Evolutionary conservation across 2,329 filamentous ascomycete genomes (phyloP).

Genomic region (Anthostomella pinea): DNA sequence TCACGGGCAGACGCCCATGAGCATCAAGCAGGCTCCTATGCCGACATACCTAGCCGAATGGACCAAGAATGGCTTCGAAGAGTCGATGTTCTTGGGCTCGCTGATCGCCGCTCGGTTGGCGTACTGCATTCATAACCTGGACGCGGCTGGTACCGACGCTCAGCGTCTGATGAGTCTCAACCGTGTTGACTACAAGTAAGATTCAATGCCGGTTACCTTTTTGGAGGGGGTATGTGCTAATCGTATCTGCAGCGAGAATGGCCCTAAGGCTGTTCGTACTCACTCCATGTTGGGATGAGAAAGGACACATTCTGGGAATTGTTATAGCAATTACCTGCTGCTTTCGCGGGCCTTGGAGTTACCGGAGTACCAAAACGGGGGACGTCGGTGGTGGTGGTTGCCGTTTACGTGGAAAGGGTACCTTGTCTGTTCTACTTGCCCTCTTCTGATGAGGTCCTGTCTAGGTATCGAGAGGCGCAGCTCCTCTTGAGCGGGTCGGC

Average conservation of each 20-base stretch:
- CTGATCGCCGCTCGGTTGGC: slow-evolving; percentile 72
- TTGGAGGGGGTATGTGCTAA: slow-evolving; percentile 3
- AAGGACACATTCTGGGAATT: neutral
- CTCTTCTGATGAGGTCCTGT: too few species aligned
- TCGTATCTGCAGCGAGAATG: slow-evolving; percentile 11
- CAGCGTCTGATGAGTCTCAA: slow-evolving; percentile 56
- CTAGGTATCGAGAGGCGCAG: too few species aligned
- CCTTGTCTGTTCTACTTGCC: too few species aligned
- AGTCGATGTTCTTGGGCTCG: slow-evolving; percentile 81
- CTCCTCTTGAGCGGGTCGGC: too few species aligned
- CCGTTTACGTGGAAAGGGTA: too few species aligned
- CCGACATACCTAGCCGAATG: slow-evolving; percentile 89
- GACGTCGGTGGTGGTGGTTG: too few species aligned
- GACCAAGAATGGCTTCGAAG: slow-evolving; percentile 77
- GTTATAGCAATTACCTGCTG: too few species aligned
- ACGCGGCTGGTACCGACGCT: slow-evolving; percentile 48
- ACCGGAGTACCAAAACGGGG: too few species aligned
- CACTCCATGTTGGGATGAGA: slow-evolving; percentile 15
- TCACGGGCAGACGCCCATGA: slow-evolving; percentile 73
- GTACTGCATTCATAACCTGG: slow-evolving; percentile 58
- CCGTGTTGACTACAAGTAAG: slow-evolving; percentile 61
- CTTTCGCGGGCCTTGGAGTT: too few species aligned
- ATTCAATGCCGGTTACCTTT: neutral
- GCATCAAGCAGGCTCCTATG: slow-evolving; percentile 72
- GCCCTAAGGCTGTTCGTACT: slow-evolving; percentile 17